These are phyloP conservation scores for Aegilops sharonensis DNA, from an alignment of 176 grass and related monocot genomes.

Conservation along the genomic window DNA sequence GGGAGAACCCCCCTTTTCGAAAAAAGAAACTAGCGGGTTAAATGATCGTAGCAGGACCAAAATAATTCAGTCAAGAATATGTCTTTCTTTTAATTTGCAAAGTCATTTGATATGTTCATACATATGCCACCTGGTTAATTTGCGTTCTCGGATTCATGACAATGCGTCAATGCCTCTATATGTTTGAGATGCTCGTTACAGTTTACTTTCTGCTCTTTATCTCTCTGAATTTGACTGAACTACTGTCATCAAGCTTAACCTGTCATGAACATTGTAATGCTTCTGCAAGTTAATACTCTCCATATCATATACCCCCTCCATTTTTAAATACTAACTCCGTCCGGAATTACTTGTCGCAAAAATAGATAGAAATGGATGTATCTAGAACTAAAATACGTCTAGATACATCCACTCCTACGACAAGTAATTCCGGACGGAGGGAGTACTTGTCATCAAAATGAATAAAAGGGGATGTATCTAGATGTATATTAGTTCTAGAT, in stretches of 20 bases:
- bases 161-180: no score
- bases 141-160: neutral
- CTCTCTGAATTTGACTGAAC: neutral
- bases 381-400: no score
- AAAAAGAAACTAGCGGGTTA: neutral
- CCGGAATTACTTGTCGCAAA: no score
- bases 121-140: neutral
- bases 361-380: no score
- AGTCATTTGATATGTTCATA: neutral
- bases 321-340: no score
- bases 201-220: neutral
- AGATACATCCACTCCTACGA: no score
- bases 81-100: neutral
- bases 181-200: neutral
- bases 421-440: no score
- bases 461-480: no score
- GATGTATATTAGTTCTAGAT: no score
- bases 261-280: neutral
- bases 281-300: conserved; percentile 2
- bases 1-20: no score
- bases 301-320: neutral
- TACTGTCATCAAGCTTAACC: neutral
- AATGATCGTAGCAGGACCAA: neutral
- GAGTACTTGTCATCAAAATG: no score
- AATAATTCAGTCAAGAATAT: neutral